phyloP scores from a whole-genome alignment of 768 basidiomycete species.

The Butyriboletus loyo region DNA sequence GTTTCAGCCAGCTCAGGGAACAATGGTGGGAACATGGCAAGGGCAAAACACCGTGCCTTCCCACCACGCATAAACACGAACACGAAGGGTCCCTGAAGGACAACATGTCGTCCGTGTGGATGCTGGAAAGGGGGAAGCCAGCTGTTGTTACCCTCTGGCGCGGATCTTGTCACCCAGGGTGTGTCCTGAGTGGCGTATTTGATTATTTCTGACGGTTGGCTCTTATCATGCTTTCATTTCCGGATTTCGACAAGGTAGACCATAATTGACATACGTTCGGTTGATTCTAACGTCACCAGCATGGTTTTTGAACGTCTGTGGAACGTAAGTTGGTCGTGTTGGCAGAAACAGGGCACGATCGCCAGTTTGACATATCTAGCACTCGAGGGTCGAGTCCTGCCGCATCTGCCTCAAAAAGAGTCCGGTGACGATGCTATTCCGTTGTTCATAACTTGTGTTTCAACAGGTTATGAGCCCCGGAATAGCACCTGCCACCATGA shows the following conservation, averaged over 20 bases:
- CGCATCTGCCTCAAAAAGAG: neutral
- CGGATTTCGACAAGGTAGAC: constrained; percentile 10
- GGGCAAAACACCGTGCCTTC: constrained; percentile 25
- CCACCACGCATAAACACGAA: constrained; percentile 13
- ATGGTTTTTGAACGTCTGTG: neutral
- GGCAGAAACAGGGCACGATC: neutral
- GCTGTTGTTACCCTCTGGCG: neutral
- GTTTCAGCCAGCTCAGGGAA: constrained; percentile 5
- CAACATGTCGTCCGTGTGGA: constrained; percentile 12
- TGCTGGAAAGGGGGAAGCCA: constrained; percentile 5
- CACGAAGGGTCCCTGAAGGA: constrained; percentile 4
- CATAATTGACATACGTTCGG: constrained; percentile 9
- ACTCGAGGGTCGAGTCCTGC: neutral
- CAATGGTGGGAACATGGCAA: constrained; percentile 7
- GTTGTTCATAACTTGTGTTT: constrained; percentile 6
- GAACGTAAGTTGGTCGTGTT: constrained; percentile 16
- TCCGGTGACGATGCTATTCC: constrained; percentile 15
- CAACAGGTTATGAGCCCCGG: constrained; percentile 28
- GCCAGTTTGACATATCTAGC: neutral
- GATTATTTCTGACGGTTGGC: constrained; percentile 3
- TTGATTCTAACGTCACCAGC: constrained; percentile 13
- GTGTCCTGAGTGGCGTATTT: constrained; percentile 2
- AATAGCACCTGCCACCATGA: constrained; percentile 16
- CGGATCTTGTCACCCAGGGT: constrained; percentile 12
- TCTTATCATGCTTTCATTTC: constrained; percentile 21